These are phyloP conservation scores for Ogataea siamensis DNA, from an alignment of 805 yeast genomes.

Conservation along the genomic window DNA sequence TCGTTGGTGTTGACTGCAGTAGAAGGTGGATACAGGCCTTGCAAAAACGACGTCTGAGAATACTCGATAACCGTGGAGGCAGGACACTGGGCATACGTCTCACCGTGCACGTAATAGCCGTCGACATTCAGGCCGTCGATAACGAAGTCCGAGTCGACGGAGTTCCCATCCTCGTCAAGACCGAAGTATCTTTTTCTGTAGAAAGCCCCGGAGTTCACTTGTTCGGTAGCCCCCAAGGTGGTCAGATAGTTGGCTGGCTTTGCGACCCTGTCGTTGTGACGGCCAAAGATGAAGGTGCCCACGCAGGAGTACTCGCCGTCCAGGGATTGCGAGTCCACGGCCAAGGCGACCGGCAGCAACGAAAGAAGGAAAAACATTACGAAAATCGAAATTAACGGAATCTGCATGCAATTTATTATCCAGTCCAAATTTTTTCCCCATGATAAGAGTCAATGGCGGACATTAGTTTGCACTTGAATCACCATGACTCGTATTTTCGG, in stretches of 20 bases:
- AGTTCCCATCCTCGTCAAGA: slow-evolving; percentile 24
- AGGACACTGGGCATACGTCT: slow-evolving; percentile 39
- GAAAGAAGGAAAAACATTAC: slow-evolving; percentile 1
- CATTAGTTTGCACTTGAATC: neutral
- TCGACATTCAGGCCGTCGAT: slow-evolving; percentile 35
- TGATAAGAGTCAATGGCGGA: neutral
- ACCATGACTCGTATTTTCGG: neutral
- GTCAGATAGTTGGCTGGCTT: slow-evolving; percentile 45
- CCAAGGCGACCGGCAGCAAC: slow-evolving; percentile 11
- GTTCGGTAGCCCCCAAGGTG: slow-evolving; percentile 42
- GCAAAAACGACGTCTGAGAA: slow-evolving; percentile 44
- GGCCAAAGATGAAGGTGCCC: slow-evolving; percentile 46
- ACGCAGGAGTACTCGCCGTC: slow-evolving; percentile 31
- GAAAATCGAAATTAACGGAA: neutral
- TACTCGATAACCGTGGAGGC: slow-evolving; percentile 38
- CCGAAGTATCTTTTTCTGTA: slow-evolving; percentile 45
- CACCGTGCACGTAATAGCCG: slow-evolving; percentile 37
- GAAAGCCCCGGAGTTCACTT: slow-evolving; percentile 39
- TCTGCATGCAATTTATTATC: slow-evolving; percentile 1
- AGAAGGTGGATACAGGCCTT: slow-evolving; percentile 48
- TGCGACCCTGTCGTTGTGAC: slow-evolving; percentile 49
- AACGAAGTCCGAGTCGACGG: slow-evolving; percentile 29
- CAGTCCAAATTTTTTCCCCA: neutral
- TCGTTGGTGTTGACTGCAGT: slow-evolving; percentile 27
- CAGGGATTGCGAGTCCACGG: slow-evolving; percentile 22